Conservation (phyloP, 1,139 yeast genomes). For the Debaryomyces sp. region DNA sequence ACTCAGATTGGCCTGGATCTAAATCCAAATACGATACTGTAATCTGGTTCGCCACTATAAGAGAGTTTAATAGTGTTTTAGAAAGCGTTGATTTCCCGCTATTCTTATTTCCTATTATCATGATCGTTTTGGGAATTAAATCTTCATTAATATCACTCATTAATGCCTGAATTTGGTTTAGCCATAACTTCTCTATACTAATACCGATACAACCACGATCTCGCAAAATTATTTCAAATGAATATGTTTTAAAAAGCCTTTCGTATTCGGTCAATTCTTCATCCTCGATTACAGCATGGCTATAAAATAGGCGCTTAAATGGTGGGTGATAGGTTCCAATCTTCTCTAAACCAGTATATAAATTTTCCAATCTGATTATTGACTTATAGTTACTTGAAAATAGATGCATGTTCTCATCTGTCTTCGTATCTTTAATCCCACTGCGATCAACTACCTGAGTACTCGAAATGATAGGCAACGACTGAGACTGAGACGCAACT, state of each 20-base stretch:
- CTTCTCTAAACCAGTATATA: conserved; percentile 47
- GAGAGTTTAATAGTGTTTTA: conserved; percentile 54
- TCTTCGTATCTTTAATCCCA: conserved; percentile 25
- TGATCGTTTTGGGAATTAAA: conserved; percentile 22
- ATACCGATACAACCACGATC: conserved; percentile 32
- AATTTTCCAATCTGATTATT: conserved; percentile 42
- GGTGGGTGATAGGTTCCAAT: conserved; percentile 53
- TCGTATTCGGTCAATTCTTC: conserved; percentile 12
- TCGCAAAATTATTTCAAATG: conserved; percentile 41
- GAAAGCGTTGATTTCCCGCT: conserved; percentile 84
- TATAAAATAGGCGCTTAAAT: conserved; percentile 43
- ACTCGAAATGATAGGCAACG: conserved; percentile 59
- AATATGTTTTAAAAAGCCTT: conserved; percentile 18
- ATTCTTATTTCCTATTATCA: conserved; percentile 58
- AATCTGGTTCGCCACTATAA: conserved; percentile 20
- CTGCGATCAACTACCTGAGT: conserved; percentile 41
- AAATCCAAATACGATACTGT: conserved; percentile 61
- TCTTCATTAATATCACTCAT: conserved; percentile 4
- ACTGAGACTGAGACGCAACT: conserved; percentile 54
- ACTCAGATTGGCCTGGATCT: conserved; percentile 93
- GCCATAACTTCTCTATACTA: conserved; percentile 25
- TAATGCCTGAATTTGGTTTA: conserved; percentile 13
- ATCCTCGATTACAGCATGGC: conserved; percentile 17
- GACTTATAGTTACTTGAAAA: conserved; percentile 43
- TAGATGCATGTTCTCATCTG: conserved; percentile 32